These are phyloP conservation scores for Rhamnella rubrinervis DNA, from an alignment of 331 rosid species.

Conservation along the genomic window DNA sequence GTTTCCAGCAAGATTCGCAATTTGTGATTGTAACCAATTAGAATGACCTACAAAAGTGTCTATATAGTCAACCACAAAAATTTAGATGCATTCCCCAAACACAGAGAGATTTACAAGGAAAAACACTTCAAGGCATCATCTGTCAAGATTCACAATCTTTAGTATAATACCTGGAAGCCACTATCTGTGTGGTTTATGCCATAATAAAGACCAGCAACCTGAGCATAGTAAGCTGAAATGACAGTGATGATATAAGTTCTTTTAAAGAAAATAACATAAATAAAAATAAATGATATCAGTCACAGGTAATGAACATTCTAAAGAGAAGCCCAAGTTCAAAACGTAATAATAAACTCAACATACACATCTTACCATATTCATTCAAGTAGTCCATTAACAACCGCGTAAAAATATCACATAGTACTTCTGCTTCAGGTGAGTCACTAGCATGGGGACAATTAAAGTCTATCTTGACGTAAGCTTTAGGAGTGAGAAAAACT, in stretches of 20 bases:
- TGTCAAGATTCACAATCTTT: slow-evolving; percentile 8
- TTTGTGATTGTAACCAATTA: slow-evolving; percentile 85
- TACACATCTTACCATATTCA: slow-evolving; percentile 66
- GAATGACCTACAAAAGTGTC: slow-evolving; percentile 56
- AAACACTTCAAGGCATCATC: background rate
- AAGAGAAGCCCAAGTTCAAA: background rate
- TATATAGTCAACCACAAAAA: slow-evolving; percentile 7
- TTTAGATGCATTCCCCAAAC: background rate
- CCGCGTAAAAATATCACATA: slow-evolving; percentile 61
- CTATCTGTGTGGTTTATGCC: slow-evolving; percentile 44
- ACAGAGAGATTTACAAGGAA: background rate
- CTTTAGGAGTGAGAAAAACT: slow-evolving; percentile 78
- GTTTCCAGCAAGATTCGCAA: slow-evolving; percentile 74
- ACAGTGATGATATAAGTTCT: slow-evolving; percentile 16
- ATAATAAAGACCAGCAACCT: slow-evolving; percentile 81
- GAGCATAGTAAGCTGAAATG: slow-evolving; percentile 79
- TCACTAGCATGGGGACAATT: slow-evolving; percentile 74
- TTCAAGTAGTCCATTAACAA: slow-evolving; percentile 92
- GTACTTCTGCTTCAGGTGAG: slow-evolving; percentile 82
- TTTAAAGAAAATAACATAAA: background rate
- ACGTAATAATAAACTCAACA: background rate
- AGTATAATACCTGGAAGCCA: slow-evolving; percentile 78
- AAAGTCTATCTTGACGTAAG: slow-evolving; percentile 74
- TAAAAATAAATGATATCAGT: background rate
- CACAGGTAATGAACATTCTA: background rate